Base-by-base conservation (phyloP, 495 filamentous ascomycete genomes). In the Neurospora sp. region DNA sequence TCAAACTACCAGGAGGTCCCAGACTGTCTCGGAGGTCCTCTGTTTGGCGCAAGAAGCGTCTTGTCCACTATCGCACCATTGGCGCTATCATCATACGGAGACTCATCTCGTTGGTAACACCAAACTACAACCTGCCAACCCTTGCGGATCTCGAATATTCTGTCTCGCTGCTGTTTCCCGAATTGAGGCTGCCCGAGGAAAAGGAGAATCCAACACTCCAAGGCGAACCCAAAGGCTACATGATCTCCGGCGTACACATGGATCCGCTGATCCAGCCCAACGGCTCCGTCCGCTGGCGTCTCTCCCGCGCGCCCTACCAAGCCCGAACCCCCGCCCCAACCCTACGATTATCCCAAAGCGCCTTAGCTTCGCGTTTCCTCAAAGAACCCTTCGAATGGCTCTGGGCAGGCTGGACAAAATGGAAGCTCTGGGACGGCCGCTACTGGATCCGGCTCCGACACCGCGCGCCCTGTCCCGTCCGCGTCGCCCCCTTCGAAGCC, bases 371-470 rank as follows among this genome's bases (percentile, higher is more conserved):
- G 39, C 77, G 79, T 5, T 16, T 27, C 5, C 14, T 41, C 9
- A 44, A 46, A 2, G 39, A 38, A 5, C 72, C 76, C 2, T 42
- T 48, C 0, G 22, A 40, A 0, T 78, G 74, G 77, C 65, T 72
- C 9, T 65, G 48, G 72, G 61, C 69, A 6, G 7, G n/a, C 39
- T 77, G 81, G 83, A 78, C 75, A n/a, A 39, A 72, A 0, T 89
- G 86, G 86, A 74, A 75, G 4, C 82, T 96, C 1, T 97, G 89
- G 87, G 95, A 98, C 78, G 87, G 91, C 11, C 87, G 95, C 10
- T 97, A 87, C 82, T 98, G 95, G 95, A 81, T 97, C 42, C 87
- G 89, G 5, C 48, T 93, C 12, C 74, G 77, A 18, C 83, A 86
- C 73, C 78, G 76, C 18, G 74, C 84, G 1, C 76, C 78, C 2